phyloP scores from a whole-genome alignment of 2,329 filamentous ascomycete genomes.

The Acephala macrosclerotiorum region DNA sequence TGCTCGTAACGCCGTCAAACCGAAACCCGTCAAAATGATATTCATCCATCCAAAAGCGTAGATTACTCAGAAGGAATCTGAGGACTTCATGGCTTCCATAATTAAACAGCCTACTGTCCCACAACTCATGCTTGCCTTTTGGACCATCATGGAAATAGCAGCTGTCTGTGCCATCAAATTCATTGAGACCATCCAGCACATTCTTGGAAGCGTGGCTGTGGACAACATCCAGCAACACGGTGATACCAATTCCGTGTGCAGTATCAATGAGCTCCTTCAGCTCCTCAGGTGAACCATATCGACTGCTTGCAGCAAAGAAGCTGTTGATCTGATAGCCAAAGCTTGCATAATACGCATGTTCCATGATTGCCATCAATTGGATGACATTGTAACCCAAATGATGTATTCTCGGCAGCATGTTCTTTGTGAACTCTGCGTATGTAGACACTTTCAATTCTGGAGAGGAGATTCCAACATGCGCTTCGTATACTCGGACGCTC shows the following conservation, averaged over 20 bases:
- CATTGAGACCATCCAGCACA: conserved; percentile 90
- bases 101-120: conserved; percentile 98
- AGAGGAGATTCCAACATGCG: conserved; percentile 97
- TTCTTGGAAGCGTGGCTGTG: conserved; percentile 99
- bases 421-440: conserved; percentile 96
- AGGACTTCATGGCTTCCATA: conserved; percentile 94
- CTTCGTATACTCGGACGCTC: conserved; percentile 94
- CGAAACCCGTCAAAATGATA: conserved; percentile 97
- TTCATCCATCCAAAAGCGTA: conserved; percentile 99
- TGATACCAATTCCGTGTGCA: conserved; percentile 88
- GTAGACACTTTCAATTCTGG: conserved; percentile 88
- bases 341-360: conserved; percentile 98
- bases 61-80: conserved; percentile 93
- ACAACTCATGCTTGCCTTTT: conserved; percentile 88
- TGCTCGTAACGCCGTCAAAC: conserved; percentile 97
- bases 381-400: conserved; percentile 95
- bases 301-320: conserved; percentile 96
- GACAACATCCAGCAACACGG: conserved; percentile 92
- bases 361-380: conserved; percentile 99
- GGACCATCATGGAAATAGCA: conserved; percentile 92
- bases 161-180: conserved; percentile 94
- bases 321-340: conserved; percentile 99
- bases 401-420: conserved; percentile 91
- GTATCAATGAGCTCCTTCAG: conserved; percentile 97
- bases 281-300: conserved; percentile 92